Conservation (phyloP, 768 basidiomycete genomes). For the Lactifluus piperatus region DNA sequence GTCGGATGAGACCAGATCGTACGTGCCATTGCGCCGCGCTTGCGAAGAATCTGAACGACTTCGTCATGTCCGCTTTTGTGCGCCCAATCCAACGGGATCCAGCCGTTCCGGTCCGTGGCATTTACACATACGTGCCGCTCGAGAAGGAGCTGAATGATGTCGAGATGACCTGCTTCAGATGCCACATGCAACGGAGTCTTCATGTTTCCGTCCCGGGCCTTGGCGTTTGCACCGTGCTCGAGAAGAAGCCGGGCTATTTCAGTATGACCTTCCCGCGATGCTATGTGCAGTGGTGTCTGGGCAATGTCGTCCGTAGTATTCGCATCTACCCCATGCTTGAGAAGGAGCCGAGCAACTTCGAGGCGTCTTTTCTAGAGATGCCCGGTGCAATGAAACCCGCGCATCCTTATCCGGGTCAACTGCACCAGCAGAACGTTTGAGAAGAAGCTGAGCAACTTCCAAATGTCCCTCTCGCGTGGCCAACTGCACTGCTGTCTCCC, state of each 20-base stretch:
- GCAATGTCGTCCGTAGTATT: background rate
- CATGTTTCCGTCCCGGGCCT: background rate
- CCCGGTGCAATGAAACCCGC: background rate
- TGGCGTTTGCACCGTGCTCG: background rate
- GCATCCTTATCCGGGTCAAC: too few relatives aligned
- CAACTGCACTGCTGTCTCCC: too few relatives aligned
- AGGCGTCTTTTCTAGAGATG: background rate
- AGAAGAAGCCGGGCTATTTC: background rate
- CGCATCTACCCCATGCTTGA: background rate
- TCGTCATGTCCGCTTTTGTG: background rate
- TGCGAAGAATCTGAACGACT: background rate
- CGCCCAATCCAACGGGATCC: background rate
- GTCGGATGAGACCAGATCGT: too few relatives aligned
- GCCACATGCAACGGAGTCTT: background rate
- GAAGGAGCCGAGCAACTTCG: background rate
- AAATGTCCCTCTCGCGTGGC: too few relatives aligned
- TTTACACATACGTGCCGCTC: background rate
- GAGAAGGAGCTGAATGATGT: background rate
- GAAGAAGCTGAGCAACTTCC: too few relatives aligned
- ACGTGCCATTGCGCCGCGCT: background rate
- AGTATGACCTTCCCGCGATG: background rate
- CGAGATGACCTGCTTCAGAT: background rate
- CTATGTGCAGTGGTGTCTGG: background rate
- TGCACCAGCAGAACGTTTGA: too few relatives aligned
- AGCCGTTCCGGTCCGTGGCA: background rate